phyloP scores from a whole-genome alignment of 495 filamentous ascomycete species.

The Hypoxylon fuscum region DNA sequence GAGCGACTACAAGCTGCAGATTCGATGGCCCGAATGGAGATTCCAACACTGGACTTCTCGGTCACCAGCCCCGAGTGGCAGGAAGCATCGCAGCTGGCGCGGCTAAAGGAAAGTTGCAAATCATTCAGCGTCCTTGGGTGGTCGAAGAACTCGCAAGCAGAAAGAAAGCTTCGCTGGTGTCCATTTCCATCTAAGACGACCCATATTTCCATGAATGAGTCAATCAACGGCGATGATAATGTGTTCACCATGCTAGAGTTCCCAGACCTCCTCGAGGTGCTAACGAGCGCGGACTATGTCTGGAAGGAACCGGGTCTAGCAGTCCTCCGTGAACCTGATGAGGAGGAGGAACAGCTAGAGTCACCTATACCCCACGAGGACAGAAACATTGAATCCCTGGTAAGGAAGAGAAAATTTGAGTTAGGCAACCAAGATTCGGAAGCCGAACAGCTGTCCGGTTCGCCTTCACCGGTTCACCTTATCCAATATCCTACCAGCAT shows the following conservation, averaged over 20 bases:
- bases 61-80: constrained; percentile 66
- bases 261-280: constrained; percentile 36
- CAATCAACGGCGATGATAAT: constrained; percentile 42
- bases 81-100: constrained; percentile 39
- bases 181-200: constrained; percentile 53
- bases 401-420: constrained; percentile 36
- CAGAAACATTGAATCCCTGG: constrained; percentile 19
- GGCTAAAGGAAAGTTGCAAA: constrained; percentile 40
- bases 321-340: constrained; percentile 58
- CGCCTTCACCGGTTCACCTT: constrained; percentile 10
- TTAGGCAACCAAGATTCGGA: background rate
- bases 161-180: constrained; percentile 58
- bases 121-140: constrained; percentile 49
- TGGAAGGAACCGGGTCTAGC: constrained; percentile 63
- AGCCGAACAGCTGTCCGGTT: background rate
- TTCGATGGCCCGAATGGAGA: constrained; percentile 61
- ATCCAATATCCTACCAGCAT: constrained; percentile 1
- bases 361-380: constrained; percentile 30
- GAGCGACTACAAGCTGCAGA: constrained; percentile 69
- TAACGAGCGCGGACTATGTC: constrained; percentile 52
- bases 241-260: constrained; percentile 39
- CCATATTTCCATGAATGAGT: constrained; percentile 42
- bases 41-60: constrained; percentile 70
- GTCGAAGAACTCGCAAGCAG: constrained; percentile 50
- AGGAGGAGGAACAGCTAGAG: constrained; percentile 60